Percentiles rank a stretch among this genome's conserved stretches.
Conservation (phyloP, 1,284 basidiomycete species). For the Cutaneotrichosporon arboriforme region DNA sequence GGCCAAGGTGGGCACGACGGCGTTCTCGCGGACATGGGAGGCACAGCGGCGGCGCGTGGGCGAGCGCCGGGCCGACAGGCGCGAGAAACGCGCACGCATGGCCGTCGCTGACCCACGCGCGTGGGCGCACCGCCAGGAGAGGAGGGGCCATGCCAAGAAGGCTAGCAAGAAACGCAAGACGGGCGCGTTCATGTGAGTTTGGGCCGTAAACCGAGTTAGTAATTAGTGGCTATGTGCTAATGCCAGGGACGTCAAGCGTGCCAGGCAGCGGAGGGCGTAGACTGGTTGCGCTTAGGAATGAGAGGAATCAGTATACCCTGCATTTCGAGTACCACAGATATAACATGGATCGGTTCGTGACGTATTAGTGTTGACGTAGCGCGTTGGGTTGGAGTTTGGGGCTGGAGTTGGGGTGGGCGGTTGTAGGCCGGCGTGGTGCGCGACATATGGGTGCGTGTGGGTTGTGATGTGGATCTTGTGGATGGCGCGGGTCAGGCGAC, state of each 20-base stretch:
- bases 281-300: background rate
- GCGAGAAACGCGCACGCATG: constrained; percentile 46
- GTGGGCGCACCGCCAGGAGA: constrained; percentile 65
- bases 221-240: background rate
- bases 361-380: background rate
- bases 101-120: constrained; percentile 34
- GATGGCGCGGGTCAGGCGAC: too few relatives aligned
- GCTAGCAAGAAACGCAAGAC: constrained; percentile 73
- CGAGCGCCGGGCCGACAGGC: constrained; percentile 66
- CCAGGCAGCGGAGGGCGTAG: background rate
- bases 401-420: too few relatives aligned
- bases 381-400: too few relatives aligned
- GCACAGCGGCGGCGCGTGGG: constrained; percentile 67
- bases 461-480: too few relatives aligned
- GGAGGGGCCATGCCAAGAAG: constrained; percentile 71
- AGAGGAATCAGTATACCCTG: background rate
- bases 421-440: too few relatives aligned
- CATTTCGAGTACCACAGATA: constrained; percentile 2
- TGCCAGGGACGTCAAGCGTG: constrained; percentile 4
- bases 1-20: constrained; percentile 72
- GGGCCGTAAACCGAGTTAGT: background rate
- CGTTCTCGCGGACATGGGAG: constrained; percentile 73
- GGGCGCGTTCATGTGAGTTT: constrained; percentile 34
- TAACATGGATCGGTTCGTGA: background rate
- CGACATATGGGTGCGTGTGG: too few relatives aligned